Evolutionary conservation across 2,329 filamentous ascomycete species (phyloP).

Genomic region (Talaromyces sp.): DNA sequence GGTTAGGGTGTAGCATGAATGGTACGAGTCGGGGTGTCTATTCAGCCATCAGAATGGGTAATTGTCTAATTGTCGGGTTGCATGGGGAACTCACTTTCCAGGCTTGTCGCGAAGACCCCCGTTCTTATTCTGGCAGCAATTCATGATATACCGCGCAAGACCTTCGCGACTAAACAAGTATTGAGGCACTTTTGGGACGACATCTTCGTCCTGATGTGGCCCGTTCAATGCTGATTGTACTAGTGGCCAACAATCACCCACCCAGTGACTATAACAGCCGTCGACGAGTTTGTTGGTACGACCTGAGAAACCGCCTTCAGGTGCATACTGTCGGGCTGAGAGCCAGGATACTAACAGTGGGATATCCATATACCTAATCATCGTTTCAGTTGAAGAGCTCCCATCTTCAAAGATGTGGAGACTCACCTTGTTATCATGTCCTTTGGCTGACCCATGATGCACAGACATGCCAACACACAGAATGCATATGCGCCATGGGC

Average conservation of each 20-base stretch:
- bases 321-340: slow-evolving; percentile 80
- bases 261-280: slow-evolving; percentile 98
- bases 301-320: slow-evolving; percentile 88
- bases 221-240: slow-evolving; percentile 73
- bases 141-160: slow-evolving; percentile 82
- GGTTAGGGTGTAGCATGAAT: slow-evolving; percentile 86
- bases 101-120: slow-evolving; percentile 94
- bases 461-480: slow-evolving; percentile 84
- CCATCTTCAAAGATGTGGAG: background rate
- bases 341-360: slow-evolving; percentile 79
- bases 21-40: slow-evolving; percentile 82
- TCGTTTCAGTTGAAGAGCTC: background rate
- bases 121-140: slow-evolving; percentile 74
- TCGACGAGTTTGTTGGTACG: slow-evolving; percentile 97
- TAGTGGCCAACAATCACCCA: slow-evolving; percentile 90
- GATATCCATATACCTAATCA: slow-evolving; percentile 68
- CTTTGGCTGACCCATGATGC: slow-evolving; percentile 77
- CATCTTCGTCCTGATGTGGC: slow-evolving; percentile 33
- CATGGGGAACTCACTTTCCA: slow-evolving; percentile 62
- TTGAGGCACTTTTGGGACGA: slow-evolving; percentile 25
- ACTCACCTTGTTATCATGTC: slow-evolving; percentile 66
- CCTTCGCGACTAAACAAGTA: slow-evolving; percentile 75
- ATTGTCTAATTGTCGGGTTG: slow-evolving; percentile 21
- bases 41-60: slow-evolving; percentile 11
- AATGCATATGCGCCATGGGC: slow-evolving; percentile 97